Evolutionary conservation across 2,329 filamentous ascomycete species (phyloP), one percentile per base, ranked within the genome.

Genomic region (Tricladium varicosporioides): DNA sequence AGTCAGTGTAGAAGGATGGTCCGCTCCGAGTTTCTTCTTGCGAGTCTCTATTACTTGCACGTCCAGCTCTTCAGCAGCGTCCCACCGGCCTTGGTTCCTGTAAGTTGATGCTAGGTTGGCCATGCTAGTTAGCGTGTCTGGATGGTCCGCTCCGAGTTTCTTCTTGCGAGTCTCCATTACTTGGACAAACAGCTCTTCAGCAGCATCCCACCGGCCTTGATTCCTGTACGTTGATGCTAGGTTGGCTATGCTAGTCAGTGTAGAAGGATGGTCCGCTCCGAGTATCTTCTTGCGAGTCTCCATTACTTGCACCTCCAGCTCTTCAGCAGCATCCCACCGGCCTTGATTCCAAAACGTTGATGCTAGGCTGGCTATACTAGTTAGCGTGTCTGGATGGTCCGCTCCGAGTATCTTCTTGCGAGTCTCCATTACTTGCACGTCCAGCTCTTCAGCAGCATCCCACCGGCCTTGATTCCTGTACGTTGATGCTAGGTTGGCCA

Each of bases 161-260:
- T 19, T 50, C 48, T 61, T 54, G n/a, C 51, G 48, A 36, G 51
- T 59, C 36, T 62, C 48, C 50, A 66, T 51, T 36, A 57, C 51
- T 53, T 53, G 43, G 33, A 57, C 18, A 2, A 40, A 14, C 19
- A 58, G 57, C 48, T 51, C n/a, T 22, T 59, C 32, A n/a, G 57
- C 54, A 27, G 48, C 48, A n/a, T 54, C 36, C 36, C 36, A 40
- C 36, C 36, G 36, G 36, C 36, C 48, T 49, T 19, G 36, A 33
- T 48, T 40, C 36, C 36, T 5, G 11, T 5, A 40, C 36, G 36
- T 40, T 10, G 36, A 40, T 10, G 36, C 36, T 40, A 40, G 36
- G 36, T 40, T 40, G 36, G 36, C 36, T 10, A 40, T 40, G 36
- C 36, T 40, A n/a, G 11, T 40, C n/a, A 40, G 36, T 10, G 36